Conservation (phyloP, 108 stramenopile genomes). For the Cyclotella baltica region DNA sequence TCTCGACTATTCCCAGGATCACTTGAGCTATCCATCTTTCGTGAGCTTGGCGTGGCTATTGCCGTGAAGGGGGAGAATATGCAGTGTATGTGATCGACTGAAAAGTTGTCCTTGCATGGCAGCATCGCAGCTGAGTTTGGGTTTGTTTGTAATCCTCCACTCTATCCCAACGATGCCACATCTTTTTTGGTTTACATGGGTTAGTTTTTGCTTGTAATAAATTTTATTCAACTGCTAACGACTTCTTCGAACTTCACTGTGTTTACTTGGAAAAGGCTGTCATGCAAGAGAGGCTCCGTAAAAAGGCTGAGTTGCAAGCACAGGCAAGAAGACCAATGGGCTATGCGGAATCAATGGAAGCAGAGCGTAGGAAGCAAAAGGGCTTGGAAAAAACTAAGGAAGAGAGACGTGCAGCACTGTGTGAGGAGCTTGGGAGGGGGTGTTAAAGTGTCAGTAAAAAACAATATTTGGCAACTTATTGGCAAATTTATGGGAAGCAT, state of each 20-base stretch:
- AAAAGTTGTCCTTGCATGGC: constrained; percentile 40
- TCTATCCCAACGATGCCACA: constrained; percentile 88
- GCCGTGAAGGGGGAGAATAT: constrained; percentile 52
- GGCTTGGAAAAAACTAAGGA: constrained; percentile 71
- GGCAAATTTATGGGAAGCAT: no score
- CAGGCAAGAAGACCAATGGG: constrained; percentile 61
- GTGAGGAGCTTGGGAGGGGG: constrained; percentile 88
- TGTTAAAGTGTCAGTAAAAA: constrained; percentile 51
- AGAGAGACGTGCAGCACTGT: constrained; percentile 75
- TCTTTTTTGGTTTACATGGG: constrained; percentile 19
- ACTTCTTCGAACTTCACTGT: background rate
- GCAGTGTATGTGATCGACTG: constrained; percentile 37
- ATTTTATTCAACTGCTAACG: background rate
- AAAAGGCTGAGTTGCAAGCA: constrained; percentile 80
- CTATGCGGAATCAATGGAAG: constrained; percentile 65
- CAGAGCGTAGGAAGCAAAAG: constrained; percentile 73
- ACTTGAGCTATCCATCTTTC: constrained; percentile 35
- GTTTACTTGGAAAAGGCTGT: constrained; percentile 42
- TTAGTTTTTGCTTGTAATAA: constrained; percentile 1
- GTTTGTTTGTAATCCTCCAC: constrained; percentile 58
- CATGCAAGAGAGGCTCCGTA: constrained; percentile 71
- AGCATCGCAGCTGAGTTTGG: constrained; percentile 78
- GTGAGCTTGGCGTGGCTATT: constrained; percentile 35
- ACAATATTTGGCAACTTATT: background rate
- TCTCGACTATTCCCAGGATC: constrained; percentile 71